Conservation (phyloP, 2,329 filamentous ascomycete genomes). For the Cladorrhinum sp. region DNA sequence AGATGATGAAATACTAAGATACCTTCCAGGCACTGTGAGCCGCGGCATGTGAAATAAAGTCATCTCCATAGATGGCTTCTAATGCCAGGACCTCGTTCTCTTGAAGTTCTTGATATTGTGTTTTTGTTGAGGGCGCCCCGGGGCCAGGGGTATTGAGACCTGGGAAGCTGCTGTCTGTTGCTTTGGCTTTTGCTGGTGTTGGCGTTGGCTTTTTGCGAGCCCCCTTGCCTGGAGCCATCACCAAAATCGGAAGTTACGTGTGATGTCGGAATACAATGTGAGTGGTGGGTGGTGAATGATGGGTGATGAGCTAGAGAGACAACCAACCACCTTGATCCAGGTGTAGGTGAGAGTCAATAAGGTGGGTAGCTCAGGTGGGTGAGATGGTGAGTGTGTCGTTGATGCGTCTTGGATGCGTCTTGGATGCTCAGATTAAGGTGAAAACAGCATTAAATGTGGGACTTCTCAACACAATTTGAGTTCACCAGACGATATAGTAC, state of each 20-base stretch:
- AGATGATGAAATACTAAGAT: constrained; percentile 29
- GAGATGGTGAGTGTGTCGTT: neutral
- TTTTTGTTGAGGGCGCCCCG: constrained; percentile 38
- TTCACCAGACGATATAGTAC: neutral
- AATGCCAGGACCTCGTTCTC: constrained; percentile 83
- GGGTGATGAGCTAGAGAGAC: no score
- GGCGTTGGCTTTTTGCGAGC: constrained; percentile 48
- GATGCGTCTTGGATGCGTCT: neutral
- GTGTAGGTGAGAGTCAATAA: neutral
- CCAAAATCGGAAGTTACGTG: neutral
- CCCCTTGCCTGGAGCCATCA: constrained; percentile 43
- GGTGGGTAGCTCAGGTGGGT: neutral
- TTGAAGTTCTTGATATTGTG: constrained; percentile 79
- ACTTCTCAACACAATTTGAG: neutral
- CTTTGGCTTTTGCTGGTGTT: constrained; percentile 40
- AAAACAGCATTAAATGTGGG: no score
- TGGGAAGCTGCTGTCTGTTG: constrained; percentile 49
- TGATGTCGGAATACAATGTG: neutral
- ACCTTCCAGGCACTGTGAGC: constrained; percentile 82
- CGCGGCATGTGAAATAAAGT: constrained; percentile 72
- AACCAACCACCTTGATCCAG: neutral
- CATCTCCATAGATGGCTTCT: constrained; percentile 83
- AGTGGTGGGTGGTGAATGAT: neutral
- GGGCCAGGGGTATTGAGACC: constrained; percentile 44
- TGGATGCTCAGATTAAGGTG: neutral